Evolutionary conservation across 2,329 filamentous ascomycete genomes (phyloP).

Genomic region (Talaromyces sp.): DNA sequence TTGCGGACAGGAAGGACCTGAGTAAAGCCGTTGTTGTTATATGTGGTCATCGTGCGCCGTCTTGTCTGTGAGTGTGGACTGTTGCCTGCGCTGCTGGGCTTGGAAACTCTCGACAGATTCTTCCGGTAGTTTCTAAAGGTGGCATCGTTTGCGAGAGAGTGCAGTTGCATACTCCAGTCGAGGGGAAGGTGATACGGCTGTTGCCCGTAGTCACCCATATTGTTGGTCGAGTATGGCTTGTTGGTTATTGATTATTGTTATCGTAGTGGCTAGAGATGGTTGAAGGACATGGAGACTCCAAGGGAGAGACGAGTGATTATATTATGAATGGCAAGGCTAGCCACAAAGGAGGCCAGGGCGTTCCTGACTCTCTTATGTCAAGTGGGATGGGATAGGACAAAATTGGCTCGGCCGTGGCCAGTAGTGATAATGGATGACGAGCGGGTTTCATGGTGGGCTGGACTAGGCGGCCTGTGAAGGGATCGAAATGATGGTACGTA

Average conservation of each 20-base stretch:
- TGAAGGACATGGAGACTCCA: not conserved
- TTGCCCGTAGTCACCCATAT: conserved; percentile 33
- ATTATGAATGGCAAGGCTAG: conserved; percentile 9
- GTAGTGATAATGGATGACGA: conserved; percentile 8
- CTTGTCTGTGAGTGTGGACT: conserved; percentile 55
- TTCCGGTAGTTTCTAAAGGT: conserved; percentile 49
- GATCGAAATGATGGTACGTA: conserved; percentile 8
- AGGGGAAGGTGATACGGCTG: conserved; percentile 28
- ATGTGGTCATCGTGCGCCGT: conserved; percentile 45
- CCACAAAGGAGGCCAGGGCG: conserved; percentile 10
- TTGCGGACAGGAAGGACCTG: not conserved
- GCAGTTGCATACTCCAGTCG: conserved; percentile 27
- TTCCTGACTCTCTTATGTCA: conserved; percentile 9
- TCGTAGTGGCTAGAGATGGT: not conserved
- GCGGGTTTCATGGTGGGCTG: conserved; percentile 14
- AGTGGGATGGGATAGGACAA: conserved; percentile 4
- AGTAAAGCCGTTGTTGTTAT: not conserved
- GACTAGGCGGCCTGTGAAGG: conserved; percentile 5
- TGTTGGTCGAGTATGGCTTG: conserved; percentile 10
- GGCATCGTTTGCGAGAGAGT: conserved; percentile 37
- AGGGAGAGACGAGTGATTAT: not conserved
- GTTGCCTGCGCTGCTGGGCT: conserved; percentile 66
- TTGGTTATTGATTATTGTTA: not conserved
- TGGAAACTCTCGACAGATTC: conserved; percentile 54
- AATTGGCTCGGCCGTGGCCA: conserved; percentile 1